Percentiles rank a stretch among this genome's conserved stretches.
phyloP scores from a whole-genome alignment of 495 filamentous ascomycete species.

The Elaphomyces granulatus region DNA sequence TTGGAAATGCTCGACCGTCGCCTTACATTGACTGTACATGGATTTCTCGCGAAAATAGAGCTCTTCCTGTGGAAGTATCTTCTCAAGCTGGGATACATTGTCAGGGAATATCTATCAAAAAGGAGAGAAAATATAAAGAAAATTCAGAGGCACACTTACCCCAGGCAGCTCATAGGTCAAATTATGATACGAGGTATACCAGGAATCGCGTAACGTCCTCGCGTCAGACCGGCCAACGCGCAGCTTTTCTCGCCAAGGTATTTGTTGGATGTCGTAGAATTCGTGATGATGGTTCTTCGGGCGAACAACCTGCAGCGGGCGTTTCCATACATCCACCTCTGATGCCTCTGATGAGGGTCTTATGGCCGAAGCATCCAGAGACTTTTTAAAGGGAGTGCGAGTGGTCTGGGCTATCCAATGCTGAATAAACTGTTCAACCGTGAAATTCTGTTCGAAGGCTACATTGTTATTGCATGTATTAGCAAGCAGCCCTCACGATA shows the following conservation, averaged over 20 bases:
- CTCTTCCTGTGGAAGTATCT: slow-evolving; percentile 18
- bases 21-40: slow-evolving; percentile 51
- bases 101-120: not conserved
- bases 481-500: not conserved
- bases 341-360: slow-evolving; percentile 9
- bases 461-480: slow-evolving; percentile 4
- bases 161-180: slow-evolving; percentile 18
- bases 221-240: slow-evolving; percentile 48
- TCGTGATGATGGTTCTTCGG: slow-evolving; percentile 35
- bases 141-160: too few species aligned
- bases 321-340: slow-evolving; percentile 23
- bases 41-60: slow-evolving; percentile 52
- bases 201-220: slow-evolving; percentile 38
- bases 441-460: slow-evolving; percentile 31
- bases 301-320: slow-evolving; percentile 27
- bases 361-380: not conserved
- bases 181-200: slow-evolving; percentile 33
- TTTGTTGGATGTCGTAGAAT: slow-evolving; percentile 59
- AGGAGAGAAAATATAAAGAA: slow-evolving; percentile 1
- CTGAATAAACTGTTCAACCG: slow-evolving; percentile 30
- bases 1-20: slow-evolving; percentile 71
- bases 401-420: slow-evolving; percentile 25
- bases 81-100: slow-evolving; percentile 7
- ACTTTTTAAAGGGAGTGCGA: slow-evolving; percentile 1
- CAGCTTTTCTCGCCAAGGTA: slow-evolving; percentile 52